Percentiles rank a stretch among this genome's conserved stretches.
These are phyloP conservation scores for Penicillium sp. DNA, from an alignment of 2,329 filamentous ascomycete species.

Conservation along the genomic window DNA sequence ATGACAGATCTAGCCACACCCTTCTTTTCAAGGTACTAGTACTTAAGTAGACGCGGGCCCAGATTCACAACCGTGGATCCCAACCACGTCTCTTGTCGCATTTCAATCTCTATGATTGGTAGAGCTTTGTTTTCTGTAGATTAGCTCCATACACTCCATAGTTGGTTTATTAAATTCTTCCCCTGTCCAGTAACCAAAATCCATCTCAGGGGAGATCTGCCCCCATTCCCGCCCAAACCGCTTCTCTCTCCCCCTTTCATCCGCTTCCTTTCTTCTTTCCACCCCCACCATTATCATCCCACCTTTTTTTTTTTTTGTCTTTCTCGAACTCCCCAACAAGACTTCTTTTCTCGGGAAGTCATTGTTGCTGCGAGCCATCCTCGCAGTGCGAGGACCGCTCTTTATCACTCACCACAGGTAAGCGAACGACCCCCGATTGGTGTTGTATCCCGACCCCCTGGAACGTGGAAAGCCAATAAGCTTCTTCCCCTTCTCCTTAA, in stretches of 20 bases:
- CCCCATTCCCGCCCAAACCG: conserved; percentile 17
- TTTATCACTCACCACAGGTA: not conserved
- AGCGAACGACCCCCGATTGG: conserved; percentile 9
- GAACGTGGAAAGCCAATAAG: not conserved
- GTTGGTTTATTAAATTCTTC: not conserved
- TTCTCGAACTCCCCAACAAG: not conserved
- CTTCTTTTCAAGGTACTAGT: not conserved
- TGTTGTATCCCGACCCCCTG: not conserved
- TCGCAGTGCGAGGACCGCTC: conserved; percentile 28
- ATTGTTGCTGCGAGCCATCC: conserved; percentile 16
- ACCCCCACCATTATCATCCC: conserved; percentile 10
- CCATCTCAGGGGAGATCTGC: conserved; percentile 1
- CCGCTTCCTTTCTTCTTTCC: conserved; percentile 6
- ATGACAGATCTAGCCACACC: not conserved
- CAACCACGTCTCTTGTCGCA: not conserved
- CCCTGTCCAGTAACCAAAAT: not conserved
- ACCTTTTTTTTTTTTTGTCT: conserved; percentile 13
- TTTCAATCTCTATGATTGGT: conserved; percentile 16
- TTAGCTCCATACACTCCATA: conserved; percentile 6
- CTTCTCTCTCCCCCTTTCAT: conserved; percentile 13
- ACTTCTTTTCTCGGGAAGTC: conserved; percentile 6
- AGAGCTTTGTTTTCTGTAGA: conserved; percentile 24
- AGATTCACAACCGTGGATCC: conserved; percentile 4
- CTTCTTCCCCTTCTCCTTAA: conserved; percentile 3
- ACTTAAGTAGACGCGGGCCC: not conserved